phyloP scores from a whole-genome alignment of 2,329 filamentous ascomycete species.

The Tolypocladium guangdongense region DNA sequence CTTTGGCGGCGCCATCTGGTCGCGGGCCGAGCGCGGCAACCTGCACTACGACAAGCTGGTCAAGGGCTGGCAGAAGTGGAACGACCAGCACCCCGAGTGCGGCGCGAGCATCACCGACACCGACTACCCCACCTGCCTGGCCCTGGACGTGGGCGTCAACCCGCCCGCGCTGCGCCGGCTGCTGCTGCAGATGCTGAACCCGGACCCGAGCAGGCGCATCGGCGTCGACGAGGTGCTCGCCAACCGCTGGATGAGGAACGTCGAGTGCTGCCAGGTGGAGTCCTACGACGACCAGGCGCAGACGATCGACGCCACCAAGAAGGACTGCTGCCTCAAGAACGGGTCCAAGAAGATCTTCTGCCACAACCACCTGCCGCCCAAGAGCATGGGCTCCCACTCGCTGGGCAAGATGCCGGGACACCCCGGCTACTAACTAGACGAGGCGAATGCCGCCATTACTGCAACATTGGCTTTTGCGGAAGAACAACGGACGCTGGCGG shows the following conservation, averaged over 20 bases:
- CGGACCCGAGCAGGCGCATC: constrained; percentile 59
- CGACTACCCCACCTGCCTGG: constrained; percentile 53
- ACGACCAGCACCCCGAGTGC: constrained; percentile 37
- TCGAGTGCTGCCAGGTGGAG: constrained; percentile 72
- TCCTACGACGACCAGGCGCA: constrained; percentile 53
- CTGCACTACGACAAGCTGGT: constrained; percentile 55
- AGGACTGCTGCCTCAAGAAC: constrained; percentile 29
- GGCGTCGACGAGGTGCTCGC: constrained; percentile 57
- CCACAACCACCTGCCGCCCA: constrained; percentile 45
- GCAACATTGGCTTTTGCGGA: not conserved
- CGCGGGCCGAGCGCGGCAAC: constrained; percentile 47
- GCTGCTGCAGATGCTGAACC: constrained; percentile 73
- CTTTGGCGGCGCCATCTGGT: constrained; percentile 65
- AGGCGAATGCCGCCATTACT: too few species aligned
- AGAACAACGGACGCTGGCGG: not conserved
- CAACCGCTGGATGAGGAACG: constrained; percentile 60
- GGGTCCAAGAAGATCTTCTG: constrained; percentile 42
- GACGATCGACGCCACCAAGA: constrained; percentile 52
- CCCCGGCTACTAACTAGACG: constrained; percentile 45
- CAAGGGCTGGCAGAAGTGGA: constrained; percentile 58
- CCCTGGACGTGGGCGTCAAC: constrained; percentile 55
- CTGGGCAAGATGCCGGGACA: constrained; percentile 46
- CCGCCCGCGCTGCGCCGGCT: constrained; percentile 59
- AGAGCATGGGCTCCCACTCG: constrained; percentile 33
- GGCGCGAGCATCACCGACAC: constrained; percentile 36